Evolutionary conservation across 345 rosid species (phyloP), one percentile per base, ranked within the genome.

Genomic region (Moricandia arvensis): DNA sequence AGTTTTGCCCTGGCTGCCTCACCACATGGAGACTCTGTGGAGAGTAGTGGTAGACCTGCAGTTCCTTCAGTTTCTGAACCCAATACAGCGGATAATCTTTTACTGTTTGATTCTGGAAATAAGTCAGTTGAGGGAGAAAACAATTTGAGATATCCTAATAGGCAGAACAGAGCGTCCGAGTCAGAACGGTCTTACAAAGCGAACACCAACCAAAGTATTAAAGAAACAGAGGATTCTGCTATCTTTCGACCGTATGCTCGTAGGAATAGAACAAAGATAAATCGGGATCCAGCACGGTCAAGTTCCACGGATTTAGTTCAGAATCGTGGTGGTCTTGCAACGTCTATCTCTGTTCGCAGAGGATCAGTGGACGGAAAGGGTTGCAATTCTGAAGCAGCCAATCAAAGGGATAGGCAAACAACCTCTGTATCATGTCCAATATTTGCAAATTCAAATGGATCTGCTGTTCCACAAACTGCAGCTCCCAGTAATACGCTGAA

Each of bases 161-260:
- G 83, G 80, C 92, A 86, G 80, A 84, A 77, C 75, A 85, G 51
- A 77, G 37, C 75, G 68, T 80, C 76, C 73, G 85, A 87, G 82
- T 85, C 91, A 55, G 93, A 86, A 68, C 88, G 86, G 76, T 87
- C 96, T 75, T 86, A 86, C 38, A 90, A 80, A 80, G 85, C 79
- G 72, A 93, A 82, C 74, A 81, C 85, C 72, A 73, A 84, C 71
- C 92, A 83, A 75, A 88, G 84, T 85, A 78, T 85, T 72, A 96
- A 87, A 87, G 98, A 93, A 68, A 80, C 90, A 21, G 99, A 96
- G 85, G 99, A 96, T 87, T 96, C 99, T 72, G 97, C 97, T 63
- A 91, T 93, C 82, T 85, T 93, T 72, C 98, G 96, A 34, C 97
- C 99, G 6, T 96, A 96, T 85, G 95, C 95, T 80, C 86, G 99